These are phyloP conservation scores for Stagonosporopsis rhizophila DNA, from an alignment of 2,329 filamentous ascomycete species.

Conservation along the genomic window DNA sequence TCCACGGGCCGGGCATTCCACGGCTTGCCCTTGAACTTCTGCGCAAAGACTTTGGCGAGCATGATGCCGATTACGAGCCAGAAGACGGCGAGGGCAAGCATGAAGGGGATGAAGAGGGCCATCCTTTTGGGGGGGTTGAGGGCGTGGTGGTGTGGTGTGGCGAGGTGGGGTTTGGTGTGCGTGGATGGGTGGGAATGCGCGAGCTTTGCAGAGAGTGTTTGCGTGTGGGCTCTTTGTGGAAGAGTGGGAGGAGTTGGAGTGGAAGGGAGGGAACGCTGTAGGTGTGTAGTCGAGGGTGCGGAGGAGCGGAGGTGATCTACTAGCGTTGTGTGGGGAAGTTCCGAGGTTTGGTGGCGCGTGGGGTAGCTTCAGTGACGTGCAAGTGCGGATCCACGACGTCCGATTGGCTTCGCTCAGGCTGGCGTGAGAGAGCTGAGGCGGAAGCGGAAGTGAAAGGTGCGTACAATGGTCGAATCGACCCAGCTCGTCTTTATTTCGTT, in stretches of 20 bases:
- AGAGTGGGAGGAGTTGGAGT: not conserved
- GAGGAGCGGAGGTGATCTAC: constrained; percentile 22
- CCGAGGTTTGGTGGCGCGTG: constrained; percentile 17
- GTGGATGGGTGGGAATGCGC: too few species aligned
- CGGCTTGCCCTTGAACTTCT: constrained; percentile 22
- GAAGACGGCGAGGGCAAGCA: constrained; percentile 25
- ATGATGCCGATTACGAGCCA: constrained; percentile 28
- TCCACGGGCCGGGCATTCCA: constrained; percentile 2
- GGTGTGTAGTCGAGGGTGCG: constrained; percentile 1
- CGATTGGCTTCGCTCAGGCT: constrained; percentile 9
- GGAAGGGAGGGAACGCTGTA: not conserved
- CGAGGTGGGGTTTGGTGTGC: too few species aligned
- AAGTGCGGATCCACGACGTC: not conserved
- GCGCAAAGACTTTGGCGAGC: constrained; percentile 30
- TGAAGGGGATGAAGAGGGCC: constrained; percentile 22
- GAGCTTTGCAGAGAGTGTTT: not conserved
- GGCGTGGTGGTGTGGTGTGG: not conserved
- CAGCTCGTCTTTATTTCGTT: too few species aligned
- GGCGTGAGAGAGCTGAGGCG: too few species aligned
- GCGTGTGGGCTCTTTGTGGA: not conserved
- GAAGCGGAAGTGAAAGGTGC: too few species aligned
- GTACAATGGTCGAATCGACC: too few species aligned
- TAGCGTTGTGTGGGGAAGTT: constrained; percentile 15
- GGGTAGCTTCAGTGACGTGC: constrained; percentile 19
- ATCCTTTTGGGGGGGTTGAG: not conserved